Conservation (phyloP, 2,329 filamentous ascomycete species). For the Paracoccidioides lutzii region DNA sequence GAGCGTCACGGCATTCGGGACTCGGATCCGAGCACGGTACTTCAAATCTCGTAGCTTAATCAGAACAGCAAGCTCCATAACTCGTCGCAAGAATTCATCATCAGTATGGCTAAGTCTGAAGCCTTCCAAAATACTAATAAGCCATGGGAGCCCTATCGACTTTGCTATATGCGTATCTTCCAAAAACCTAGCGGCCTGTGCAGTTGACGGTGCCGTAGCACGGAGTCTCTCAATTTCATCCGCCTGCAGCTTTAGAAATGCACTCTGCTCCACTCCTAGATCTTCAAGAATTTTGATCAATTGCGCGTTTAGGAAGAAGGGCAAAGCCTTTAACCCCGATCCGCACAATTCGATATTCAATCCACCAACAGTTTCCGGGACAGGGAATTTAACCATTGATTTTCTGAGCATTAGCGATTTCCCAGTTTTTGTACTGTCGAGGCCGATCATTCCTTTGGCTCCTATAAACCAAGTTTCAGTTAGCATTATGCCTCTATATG, state of each 20-base stretch:
- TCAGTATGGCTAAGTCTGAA: constrained; percentile 52
- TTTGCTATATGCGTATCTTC: constrained; percentile 49
- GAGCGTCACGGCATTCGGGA: constrained; percentile 58
- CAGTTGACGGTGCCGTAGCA: constrained; percentile 42
- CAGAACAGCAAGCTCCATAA: constrained; percentile 59
- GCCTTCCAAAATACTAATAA: constrained; percentile 46
- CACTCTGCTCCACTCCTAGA: constrained; percentile 44
- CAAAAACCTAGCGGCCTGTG: constrained; percentile 55
- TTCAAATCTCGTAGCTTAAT: constrained; percentile 61
- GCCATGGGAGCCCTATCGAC: constrained; percentile 44
- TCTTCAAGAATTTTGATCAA: constrained; percentile 81
- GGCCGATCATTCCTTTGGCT: constrained; percentile 64
- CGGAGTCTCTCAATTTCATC: constrained; percentile 49
- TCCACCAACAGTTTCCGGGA: constrained; percentile 30
- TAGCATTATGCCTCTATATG: background rate
- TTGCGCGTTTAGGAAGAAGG: constrained; percentile 61
- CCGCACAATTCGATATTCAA: constrained; percentile 18
- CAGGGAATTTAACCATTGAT: constrained; percentile 74
- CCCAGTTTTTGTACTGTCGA: constrained; percentile 50
- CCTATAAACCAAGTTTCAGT: constrained; percentile 29
- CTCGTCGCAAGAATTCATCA: constrained; percentile 56
- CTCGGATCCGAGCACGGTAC: constrained; percentile 61
- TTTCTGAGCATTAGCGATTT: constrained; percentile 48
- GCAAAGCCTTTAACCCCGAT: constrained; percentile 53
- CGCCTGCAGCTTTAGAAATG: constrained; percentile 53